Evolutionary conservation across 73 alveolate genomes (phyloP).

Genomic region (Stentor coeruleus): DNA sequence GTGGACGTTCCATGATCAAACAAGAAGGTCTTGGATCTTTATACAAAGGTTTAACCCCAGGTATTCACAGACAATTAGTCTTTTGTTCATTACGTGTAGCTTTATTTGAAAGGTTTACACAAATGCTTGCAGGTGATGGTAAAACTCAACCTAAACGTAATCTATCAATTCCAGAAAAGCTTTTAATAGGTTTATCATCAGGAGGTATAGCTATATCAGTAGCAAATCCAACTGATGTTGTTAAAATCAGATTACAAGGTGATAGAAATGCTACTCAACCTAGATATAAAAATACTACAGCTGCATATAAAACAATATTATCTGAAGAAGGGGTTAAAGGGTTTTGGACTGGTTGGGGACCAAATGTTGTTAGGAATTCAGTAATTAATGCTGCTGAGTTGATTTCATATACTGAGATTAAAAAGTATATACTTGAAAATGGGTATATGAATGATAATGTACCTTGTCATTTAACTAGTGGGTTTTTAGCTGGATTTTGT

Average conservation of each 20-base stretch:
- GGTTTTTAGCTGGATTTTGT: constrained; percentile 46
- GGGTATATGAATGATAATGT: constrained; percentile 34
- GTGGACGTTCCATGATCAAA: not conserved
- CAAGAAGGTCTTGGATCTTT: constrained; percentile 35
- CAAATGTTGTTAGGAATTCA: constrained; percentile 43
- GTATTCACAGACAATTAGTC: constrained; percentile 42
- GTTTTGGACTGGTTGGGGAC: constrained; percentile 46
- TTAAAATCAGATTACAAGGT: constrained; percentile 47
- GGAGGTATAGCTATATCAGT: constrained; percentile 47
- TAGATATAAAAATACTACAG: constrained; percentile 36
- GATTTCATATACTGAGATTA: constrained; percentile 38
- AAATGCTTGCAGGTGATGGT: constrained; percentile 24
- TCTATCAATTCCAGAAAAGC: constrained; percentile 35
- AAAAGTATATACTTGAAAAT: constrained; percentile 28
- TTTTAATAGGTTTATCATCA: constrained; percentile 34
- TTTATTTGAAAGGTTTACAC: constrained; percentile 37
- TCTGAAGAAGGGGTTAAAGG: constrained; percentile 36
- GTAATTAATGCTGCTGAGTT: constrained; percentile 41
- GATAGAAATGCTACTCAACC: constrained; percentile 30
- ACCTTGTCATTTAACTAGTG: constrained; percentile 34
- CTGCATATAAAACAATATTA: constrained; percentile 37
- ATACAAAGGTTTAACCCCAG: constrained; percentile 48
- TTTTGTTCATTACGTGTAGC: constrained; percentile 48
- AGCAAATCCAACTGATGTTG: constrained; percentile 56
- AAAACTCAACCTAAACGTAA: constrained; percentile 6